Evolutionary conservation across 23 red algal genomes (phyloP).

Genomic region (Gracilariopsis chorda): DNA sequence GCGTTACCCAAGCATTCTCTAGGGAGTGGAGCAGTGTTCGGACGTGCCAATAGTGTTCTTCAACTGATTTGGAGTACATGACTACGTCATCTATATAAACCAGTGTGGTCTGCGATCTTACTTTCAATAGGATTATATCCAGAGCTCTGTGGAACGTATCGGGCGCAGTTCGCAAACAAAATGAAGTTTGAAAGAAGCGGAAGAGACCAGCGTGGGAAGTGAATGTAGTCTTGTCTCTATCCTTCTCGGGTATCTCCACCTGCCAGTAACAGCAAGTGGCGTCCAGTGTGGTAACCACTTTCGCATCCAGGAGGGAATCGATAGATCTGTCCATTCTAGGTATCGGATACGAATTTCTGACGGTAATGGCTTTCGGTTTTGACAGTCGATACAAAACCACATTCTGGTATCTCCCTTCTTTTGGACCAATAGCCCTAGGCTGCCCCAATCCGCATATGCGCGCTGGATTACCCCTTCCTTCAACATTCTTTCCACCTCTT

Average conservation of each 20-base stretch:
- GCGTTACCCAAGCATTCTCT: no score
- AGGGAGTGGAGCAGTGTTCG: no score
- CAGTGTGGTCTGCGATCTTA: background rate
- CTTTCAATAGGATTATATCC: conserved; percentile 8
- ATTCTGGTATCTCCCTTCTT: no score
- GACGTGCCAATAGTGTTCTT: no score
- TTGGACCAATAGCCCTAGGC: no score
- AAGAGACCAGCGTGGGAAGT: background rate
- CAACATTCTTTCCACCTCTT: no score
- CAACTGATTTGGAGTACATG: no score
- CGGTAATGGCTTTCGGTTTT: background rate
- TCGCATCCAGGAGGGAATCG: conserved; percentile 6
- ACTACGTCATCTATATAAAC: no score
- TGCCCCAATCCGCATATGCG: no score
- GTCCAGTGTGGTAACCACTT: background rate
- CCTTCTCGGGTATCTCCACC: background rate
- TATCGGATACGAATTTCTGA: no score
- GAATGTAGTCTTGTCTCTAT: conserved; percentile 10
- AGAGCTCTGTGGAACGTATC: conserved; percentile 1
- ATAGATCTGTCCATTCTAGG: conserved; percentile 22
- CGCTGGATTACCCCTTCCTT: no score
- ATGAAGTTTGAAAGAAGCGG: conserved; percentile 2
- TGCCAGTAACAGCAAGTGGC: conserved; percentile 13
- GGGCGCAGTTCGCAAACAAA: conserved; percentile 8
- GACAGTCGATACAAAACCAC: conserved; percentile 23